These are phyloP conservation scores for Talaromyces ruber DNA, from an alignment of 495 filamentous ascomycete species.

Conservation along the genomic window DNA sequence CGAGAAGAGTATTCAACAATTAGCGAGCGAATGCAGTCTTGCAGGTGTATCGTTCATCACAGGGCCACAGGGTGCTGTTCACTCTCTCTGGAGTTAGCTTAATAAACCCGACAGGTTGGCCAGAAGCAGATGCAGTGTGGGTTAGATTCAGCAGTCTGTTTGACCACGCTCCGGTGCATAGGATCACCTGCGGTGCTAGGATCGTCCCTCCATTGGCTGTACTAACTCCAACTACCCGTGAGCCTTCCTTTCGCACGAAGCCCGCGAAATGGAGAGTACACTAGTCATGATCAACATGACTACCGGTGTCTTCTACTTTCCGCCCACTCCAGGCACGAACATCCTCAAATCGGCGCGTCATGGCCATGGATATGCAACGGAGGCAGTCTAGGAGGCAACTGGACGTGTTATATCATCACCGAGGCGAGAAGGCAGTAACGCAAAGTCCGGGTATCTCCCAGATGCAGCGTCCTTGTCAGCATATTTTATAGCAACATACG, in stretches of 20 bases:
- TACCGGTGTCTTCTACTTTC: conserved; percentile 66
- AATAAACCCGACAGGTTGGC: too few species aligned
- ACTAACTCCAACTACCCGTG: too few species aligned
- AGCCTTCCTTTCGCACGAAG: too few species aligned
- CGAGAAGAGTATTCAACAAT: conserved; percentile 51
- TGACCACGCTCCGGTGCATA: too few species aligned
- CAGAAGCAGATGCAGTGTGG: too few species aligned
- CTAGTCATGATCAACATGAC: conserved; percentile 67
- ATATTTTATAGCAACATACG: too few species aligned
- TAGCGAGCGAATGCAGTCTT: conserved; percentile 26
- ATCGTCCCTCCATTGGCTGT: too few species aligned
- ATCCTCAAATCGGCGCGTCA: conserved; percentile 71
- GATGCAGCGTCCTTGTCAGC: conserved; percentile 12
- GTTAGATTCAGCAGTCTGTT: too few species aligned
- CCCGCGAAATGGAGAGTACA: conserved; percentile 43
- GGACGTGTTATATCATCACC: conserved; percentile 17
- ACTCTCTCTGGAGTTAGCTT: conserved; percentile 15
- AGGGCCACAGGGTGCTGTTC: conserved; percentile 18
- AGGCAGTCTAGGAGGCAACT: not conserved
- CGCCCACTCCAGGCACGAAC: conserved; percentile 40
- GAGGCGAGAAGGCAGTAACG: conserved; percentile 21
- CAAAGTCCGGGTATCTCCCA: conserved; percentile 31
- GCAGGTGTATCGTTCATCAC: conserved; percentile 21
- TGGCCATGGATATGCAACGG: conserved; percentile 57
- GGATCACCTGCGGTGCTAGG: too few species aligned